A percentile compares a stretch with the other conserved stretches of the same genome.
Conservation (phyloP, 2,329 filamentous ascomycete genomes). For the Stemphylium vesicarium region DNA sequence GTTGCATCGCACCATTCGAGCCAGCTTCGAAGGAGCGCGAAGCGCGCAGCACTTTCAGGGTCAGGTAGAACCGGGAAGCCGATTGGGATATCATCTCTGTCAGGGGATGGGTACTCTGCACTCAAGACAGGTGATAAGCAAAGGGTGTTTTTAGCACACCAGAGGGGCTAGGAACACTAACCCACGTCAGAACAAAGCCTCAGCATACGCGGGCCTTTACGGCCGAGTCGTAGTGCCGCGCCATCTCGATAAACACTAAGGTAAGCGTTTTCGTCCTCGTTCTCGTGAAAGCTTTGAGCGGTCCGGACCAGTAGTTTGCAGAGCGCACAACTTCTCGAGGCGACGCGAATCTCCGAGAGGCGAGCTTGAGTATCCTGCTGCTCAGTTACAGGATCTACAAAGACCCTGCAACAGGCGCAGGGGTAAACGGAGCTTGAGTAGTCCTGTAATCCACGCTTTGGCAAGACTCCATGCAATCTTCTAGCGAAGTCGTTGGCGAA, state of each 20-base stretch:
- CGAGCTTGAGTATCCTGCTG: slow-evolving; percentile 3
- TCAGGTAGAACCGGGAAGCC: slow-evolving; percentile 13
- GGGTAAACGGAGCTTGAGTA: slow-evolving; percentile 1
- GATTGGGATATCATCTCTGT: slow-evolving; percentile 2
- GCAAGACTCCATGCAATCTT: slow-evolving; percentile 7
- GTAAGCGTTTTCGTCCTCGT: slow-evolving; percentile 7
- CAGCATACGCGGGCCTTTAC: neutral
- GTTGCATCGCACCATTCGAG: slow-evolving; percentile 13
- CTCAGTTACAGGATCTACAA: slow-evolving; percentile 1
- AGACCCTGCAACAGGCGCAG: slow-evolving; percentile 11
- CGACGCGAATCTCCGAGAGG: slow-evolving; percentile 10
- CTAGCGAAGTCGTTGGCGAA: slow-evolving; percentile 15
- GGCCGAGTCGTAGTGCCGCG: neutral
- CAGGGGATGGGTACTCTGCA: slow-evolving; percentile 4
- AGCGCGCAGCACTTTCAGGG: slow-evolving; percentile 7
- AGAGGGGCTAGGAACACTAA: slow-evolving; percentile 1
- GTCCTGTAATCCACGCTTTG: slow-evolving; percentile 1
- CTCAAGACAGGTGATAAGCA: slow-evolving; percentile 11
- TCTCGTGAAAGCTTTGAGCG: slow-evolving; percentile 3
- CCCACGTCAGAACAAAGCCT: slow-evolving; percentile 1
- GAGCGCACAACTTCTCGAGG: slow-evolving; percentile 14
- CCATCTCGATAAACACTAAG: slow-evolving; percentile 8
- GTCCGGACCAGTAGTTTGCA: slow-evolving; percentile 5
- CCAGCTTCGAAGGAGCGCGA: slow-evolving; percentile 17
- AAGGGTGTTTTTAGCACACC: slow-evolving; percentile 3